Conservation (phyloP, 2,329 filamentous ascomycete species). For the Beauveria australis region DNA sequence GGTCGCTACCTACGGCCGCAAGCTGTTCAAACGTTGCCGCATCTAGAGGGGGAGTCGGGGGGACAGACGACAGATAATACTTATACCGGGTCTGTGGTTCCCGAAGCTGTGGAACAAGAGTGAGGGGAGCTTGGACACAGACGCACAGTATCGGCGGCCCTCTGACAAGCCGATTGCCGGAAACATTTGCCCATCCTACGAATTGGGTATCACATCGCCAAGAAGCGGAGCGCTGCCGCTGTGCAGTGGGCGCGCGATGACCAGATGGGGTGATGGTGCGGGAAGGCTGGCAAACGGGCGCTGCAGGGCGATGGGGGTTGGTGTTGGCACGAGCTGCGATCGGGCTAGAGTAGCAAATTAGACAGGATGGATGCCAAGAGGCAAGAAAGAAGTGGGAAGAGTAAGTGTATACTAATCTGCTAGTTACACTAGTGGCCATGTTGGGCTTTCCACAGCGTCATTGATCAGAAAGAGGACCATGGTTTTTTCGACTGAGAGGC, state of each 20-base stretch:
- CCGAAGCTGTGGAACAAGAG: neutral
- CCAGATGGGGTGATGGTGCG: neutral
- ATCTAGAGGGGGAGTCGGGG: neutral
- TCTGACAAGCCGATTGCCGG: neutral
- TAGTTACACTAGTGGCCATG: neutral
- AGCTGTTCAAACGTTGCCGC: neutral
- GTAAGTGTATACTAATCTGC: neutral
- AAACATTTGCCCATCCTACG: neutral
- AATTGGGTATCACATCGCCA: neutral
- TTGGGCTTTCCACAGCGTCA: conserved; percentile 4
- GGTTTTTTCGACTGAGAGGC: neutral
- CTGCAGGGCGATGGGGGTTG: neutral
- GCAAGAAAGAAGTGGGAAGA: neutral
- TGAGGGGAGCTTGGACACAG: neutral
- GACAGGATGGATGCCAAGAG: too few species aligned
- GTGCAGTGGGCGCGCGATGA: too few species aligned
- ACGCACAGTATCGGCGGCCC: neutral
- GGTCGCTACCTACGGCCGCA: neutral
- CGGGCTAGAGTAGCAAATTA: neutral
- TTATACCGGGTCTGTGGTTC: neutral
- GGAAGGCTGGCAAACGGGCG: neutral
- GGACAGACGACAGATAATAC: neutral
- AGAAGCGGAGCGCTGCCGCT: neutral
- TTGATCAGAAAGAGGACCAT: neutral
- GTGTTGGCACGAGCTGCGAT: neutral